phyloP scores from a whole-genome alignment of 2,329 filamentous ascomycete species.

The Sclerotinia trifoliorum region DNA sequence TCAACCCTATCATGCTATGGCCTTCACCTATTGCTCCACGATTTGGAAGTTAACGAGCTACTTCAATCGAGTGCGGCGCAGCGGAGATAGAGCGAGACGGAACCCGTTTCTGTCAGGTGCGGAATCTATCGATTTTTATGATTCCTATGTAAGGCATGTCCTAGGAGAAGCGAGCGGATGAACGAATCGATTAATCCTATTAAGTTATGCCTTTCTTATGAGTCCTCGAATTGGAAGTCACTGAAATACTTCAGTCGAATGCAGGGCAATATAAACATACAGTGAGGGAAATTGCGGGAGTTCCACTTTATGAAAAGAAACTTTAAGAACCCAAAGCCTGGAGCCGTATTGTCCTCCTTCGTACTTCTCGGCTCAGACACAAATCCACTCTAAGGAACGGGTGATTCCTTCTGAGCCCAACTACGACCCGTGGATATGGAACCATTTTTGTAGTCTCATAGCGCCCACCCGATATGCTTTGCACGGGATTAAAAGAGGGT shows the following conservation, averaged over 20 bases:
- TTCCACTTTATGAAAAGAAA: neutral
- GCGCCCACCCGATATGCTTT: too few relatives aligned
- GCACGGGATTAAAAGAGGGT: neutral
- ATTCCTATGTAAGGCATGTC: neutral
- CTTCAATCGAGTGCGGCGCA: neutral
- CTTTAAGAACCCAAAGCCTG: neutral
- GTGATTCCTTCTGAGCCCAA: neutral
- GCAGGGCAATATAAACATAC: neutral
- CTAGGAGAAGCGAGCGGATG: neutral
- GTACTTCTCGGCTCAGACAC: neutral
- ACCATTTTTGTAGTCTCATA: neutral
- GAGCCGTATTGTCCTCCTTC: neutral
- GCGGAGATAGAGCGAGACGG: neutral
- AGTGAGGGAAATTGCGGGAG: neutral
- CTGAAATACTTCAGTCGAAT: neutral
- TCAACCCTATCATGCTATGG: neutral
- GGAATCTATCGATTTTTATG: neutral
- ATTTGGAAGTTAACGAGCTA: neutral
- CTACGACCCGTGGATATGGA: neutral
- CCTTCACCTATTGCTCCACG: neutral
- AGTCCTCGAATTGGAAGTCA: neutral
- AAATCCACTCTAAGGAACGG: neutral
- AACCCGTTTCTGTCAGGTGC: neutral
- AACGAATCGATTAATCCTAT: neutral
- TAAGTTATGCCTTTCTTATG: neutral